phyloP scores from a whole-genome alignment of 441 rosid genomes.

The Bocquillonia castaneifolia region DNA sequence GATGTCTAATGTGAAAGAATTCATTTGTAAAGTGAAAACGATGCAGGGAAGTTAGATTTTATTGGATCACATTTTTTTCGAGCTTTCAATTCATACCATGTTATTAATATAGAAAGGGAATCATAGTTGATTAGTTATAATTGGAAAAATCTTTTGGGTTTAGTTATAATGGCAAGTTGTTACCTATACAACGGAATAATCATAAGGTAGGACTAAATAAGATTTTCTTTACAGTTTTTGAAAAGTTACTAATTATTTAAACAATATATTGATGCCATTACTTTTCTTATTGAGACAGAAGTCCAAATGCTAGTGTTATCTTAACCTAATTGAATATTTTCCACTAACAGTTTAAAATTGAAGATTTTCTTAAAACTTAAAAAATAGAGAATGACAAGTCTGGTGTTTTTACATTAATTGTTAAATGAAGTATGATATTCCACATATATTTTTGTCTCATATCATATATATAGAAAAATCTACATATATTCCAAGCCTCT shows the following conservation, averaged over 20 bases:
- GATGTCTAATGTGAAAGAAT: too few relatives aligned
- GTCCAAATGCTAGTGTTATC: background rate
- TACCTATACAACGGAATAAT: background rate
- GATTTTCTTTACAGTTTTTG: background rate
- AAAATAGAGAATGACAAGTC: too few relatives aligned
- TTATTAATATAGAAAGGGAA: background rate
- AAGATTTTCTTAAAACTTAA: background rate
- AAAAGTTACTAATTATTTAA: background rate
- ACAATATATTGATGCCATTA: background rate
- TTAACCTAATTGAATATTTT: background rate
- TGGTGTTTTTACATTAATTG: too few relatives aligned
- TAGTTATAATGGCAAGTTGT: too few relatives aligned
- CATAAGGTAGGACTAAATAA: constrained; percentile 2
- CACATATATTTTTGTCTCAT: too few relatives aligned
- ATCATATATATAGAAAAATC: too few relatives aligned
- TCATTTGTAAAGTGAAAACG: too few relatives aligned
- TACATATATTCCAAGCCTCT: too few relatives aligned
- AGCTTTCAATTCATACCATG: too few relatives aligned
- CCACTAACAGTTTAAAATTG: background rate
- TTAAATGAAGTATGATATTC: background rate
- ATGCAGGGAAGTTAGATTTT: too few relatives aligned
- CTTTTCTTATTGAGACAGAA: background rate
- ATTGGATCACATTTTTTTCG: too few relatives aligned
- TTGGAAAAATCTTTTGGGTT: background rate
- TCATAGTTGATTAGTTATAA: background rate